Percentiles rank a stretch among this genome's conserved stretches.
These are phyloP conservation scores for Hypoxylon sp. DNA, from an alignment of 2,329 filamentous ascomycete species.

Conservation along the genomic window DNA sequence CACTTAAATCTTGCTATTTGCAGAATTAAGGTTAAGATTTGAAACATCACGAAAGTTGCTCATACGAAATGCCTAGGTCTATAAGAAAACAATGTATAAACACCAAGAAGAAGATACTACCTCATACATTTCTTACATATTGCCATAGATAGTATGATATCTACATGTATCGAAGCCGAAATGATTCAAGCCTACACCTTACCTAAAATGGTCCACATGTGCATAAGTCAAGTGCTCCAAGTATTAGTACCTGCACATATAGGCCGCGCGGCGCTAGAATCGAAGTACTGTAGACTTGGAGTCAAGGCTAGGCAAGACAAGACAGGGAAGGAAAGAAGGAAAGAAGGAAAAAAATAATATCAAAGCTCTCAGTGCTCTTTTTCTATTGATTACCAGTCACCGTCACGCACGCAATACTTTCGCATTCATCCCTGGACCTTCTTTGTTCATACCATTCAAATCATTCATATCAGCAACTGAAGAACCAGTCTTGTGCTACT, in stretches of 20 bases:
- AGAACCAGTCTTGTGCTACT: constrained; percentile 24
- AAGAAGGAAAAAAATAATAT: constrained; percentile 20
- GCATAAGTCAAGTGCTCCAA: neutral
- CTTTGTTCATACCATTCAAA: constrained; percentile 34
- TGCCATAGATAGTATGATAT: neutral
- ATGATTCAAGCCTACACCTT: constrained; percentile 7
- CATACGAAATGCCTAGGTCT: no score
- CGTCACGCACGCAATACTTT: constrained; percentile 35
- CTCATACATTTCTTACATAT: neutral
- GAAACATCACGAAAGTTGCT: no score
- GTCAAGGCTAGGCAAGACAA: neutral
- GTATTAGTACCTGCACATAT: constrained; percentile 12
- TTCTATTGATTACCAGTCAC: constrained; percentile 26
- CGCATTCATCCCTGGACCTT: constrained; percentile 41
- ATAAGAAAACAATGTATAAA: no score
- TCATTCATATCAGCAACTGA: constrained; percentile 25
- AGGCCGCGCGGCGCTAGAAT: neutral
- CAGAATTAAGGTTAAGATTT: no score
- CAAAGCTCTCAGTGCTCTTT: constrained; percentile 22
- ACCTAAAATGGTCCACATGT: neutral
- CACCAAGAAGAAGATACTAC: no score
- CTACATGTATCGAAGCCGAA: neutral
- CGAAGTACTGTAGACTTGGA: constrained; percentile 6
- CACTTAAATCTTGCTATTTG: no score
- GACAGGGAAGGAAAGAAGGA: constrained; percentile 14